These are phyloP conservation scores for Fusarium brevicatenulatum DNA, from an alignment of 2,329 filamentous ascomycete species.

Conservation along the genomic window DNA sequence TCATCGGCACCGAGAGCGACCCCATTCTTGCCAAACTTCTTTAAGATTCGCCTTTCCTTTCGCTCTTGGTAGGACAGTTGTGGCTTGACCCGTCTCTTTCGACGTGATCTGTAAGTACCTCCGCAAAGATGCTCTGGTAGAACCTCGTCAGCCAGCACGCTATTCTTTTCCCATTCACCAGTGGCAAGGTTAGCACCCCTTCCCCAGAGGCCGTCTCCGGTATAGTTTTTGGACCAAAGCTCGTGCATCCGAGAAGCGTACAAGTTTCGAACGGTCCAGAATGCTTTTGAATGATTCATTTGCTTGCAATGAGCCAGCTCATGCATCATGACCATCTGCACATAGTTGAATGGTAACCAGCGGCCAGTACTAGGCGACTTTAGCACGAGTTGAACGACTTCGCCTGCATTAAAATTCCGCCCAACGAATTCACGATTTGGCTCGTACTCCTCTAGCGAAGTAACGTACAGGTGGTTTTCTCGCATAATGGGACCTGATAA, in stretches of 20 bases:
- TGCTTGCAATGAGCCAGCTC: conserved; percentile 89
- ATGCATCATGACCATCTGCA: conserved; percentile 97
- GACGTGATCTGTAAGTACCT: conserved; percentile 75
- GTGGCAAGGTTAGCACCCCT: conserved; percentile 71
- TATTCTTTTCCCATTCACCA: conserved; percentile 67
- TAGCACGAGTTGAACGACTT: conserved; percentile 86
- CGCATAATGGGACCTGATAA: conserved; percentile 73
- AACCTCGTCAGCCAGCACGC: conserved; percentile 62
- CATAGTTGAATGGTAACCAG: conserved; percentile 85
- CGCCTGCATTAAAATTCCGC: conserved; percentile 90
- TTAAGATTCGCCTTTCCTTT: conserved; percentile 76
- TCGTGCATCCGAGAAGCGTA: conserved; percentile 77
- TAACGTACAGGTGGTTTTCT: conserved; percentile 71
- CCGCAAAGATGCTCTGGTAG: conserved; percentile 81
- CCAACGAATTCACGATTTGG: conserved; percentile 86
- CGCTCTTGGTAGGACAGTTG: conserved; percentile 74
- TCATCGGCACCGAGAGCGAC: conserved; percentile 76
- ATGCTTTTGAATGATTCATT: conserved; percentile 87
- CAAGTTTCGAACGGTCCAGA: conserved; percentile 81
- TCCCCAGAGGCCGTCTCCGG: conserved; percentile 87
- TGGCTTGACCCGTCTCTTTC: conserved; percentile 65
- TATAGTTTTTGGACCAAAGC: conserved; percentile 77
- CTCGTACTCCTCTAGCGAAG: conserved; percentile 81
- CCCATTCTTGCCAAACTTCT: conserved; percentile 80
- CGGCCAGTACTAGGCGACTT: conserved; percentile 69